A percentile compares a stretch with the other conserved stretches of the same genome.
Conservation (phyloP, 139 green algal species). For the Closterium sp. region DNA sequence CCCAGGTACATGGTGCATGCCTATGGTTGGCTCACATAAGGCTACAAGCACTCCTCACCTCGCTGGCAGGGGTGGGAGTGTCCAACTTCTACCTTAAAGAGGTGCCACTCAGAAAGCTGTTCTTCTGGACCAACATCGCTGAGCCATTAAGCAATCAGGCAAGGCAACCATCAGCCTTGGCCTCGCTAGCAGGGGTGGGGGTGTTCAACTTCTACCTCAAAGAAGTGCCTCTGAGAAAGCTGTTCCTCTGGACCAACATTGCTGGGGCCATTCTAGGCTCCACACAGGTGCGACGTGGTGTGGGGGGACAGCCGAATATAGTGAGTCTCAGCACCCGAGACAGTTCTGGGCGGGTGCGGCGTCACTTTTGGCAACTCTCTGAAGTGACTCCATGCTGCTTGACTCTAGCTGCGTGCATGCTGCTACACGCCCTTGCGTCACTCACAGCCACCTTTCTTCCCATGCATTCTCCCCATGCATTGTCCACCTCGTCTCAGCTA, state of each 20-base stretch:
- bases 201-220: constrained; percentile 77
- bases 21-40: constrained; percentile 18
- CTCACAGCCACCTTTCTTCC: no score
- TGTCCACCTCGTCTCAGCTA: constrained; percentile 51
- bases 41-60: constrained; percentile 60
- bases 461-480: not conserved
- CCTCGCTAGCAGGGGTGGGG: constrained; percentile 68
- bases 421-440: no score
- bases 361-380: no score
- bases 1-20: no score
- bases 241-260: no score
- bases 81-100: constrained; percentile 78
- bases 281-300: constrained; percentile 62
- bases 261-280: no score
- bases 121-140: constrained; percentile 67
- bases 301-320: no score
- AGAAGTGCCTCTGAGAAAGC: constrained; percentile 61
- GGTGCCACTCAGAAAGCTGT: constrained; percentile 63
- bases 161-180: constrained; percentile 55
- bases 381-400: no score
- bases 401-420: no score
- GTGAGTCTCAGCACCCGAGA: no score
- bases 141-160: no score
- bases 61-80: constrained; percentile 66
- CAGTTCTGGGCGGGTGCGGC: no score